phyloP scores from a whole-genome alignment of 495 filamentous ascomycete genomes.

The Aspergillus funiculosus region DNA sequence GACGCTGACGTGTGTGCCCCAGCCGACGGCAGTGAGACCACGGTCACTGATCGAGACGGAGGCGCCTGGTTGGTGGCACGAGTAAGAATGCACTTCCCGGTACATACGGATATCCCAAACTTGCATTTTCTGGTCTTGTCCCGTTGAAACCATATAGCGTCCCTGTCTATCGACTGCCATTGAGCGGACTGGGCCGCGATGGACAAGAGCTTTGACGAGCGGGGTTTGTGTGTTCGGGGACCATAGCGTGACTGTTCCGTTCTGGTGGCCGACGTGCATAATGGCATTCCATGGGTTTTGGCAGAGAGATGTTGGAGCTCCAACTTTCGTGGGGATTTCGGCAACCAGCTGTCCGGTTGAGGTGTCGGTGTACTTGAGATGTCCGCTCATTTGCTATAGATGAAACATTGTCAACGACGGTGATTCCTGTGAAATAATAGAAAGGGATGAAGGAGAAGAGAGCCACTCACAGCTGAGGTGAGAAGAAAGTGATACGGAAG shows the following conservation, averaged over 20 bases:
- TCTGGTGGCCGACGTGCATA: slow-evolving; percentile 85
- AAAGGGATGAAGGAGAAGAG: background rate
- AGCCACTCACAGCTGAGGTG: slow-evolving; percentile 63
- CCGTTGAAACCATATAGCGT: slow-evolving; percentile 91
- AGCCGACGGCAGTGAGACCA: slow-evolving; percentile 79
- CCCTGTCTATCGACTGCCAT: slow-evolving; percentile 84
- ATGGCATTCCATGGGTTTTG: slow-evolving; percentile 92
- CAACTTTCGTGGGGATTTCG: slow-evolving; percentile 76
- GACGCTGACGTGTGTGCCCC: slow-evolving; percentile 82
- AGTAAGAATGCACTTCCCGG: slow-evolving; percentile 86
- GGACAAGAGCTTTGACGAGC: slow-evolving; percentile 88
- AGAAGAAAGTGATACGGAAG: slow-evolving; percentile 94
- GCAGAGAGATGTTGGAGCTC: slow-evolving; percentile 73
- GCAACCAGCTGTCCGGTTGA: slow-evolving; percentile 82
- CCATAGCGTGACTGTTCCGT: slow-evolving; percentile 90
- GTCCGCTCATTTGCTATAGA: slow-evolving; percentile 67
- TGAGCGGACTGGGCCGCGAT: slow-evolving; percentile 85
- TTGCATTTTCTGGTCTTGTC: slow-evolving; percentile 85
- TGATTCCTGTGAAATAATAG: background rate
- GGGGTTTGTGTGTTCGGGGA: slow-evolving; percentile 86
- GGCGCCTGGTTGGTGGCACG: slow-evolving; percentile 77
- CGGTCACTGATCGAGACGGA: slow-evolving; percentile 84
- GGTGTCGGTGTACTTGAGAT: slow-evolving; percentile 90
- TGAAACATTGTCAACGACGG: slow-evolving; percentile 8
- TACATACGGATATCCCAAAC: slow-evolving; percentile 97